Base-by-base conservation (phyloP, 116 monocot genomes). In the Cymodocea nodosa region DNA sequence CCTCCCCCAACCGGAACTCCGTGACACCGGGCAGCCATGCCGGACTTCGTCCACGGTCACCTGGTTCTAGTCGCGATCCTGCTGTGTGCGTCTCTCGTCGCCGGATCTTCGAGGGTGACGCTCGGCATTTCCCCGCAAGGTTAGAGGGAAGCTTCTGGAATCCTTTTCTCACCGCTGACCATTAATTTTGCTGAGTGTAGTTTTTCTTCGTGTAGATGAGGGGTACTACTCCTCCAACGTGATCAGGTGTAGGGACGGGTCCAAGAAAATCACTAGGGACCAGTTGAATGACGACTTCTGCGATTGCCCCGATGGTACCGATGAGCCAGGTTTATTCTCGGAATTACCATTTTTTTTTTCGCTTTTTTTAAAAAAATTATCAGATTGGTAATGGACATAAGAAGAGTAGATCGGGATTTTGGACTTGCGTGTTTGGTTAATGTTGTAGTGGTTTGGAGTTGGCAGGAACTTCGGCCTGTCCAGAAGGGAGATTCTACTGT, bases 241-340 rank as follows among this genome's bases (percentile, higher is more conserved):
- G 73, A 92, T 98, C 51, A 82, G 81, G 63, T 98, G 92, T 82
- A 91, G 78, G 76, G 89, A 98, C 58, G 98, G 92, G 79, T 89
- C 92, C 51, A 89, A 76, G 77, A 92, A 82, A 59, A 89, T 98
- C 76, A 75, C 75, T 15, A 84, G 56, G 63, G 80, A 92, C 24
- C 79, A 81, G 73, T 86, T 98, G 57, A 98, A 98, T 61, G 98
- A 98, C 60, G 92, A 92, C 25, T 98, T 98, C 74, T 98, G 98
- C 65, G 98, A 98, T 67, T 98, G 98, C 58, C 78, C 80, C 0
- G 98, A 98, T 71, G 98, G 98, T 55, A 98, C 92, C 20, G 98
- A 98, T 68, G 98, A 98, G 64, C 98, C 98, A 54, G 98, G 88
- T 82, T 9, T 48, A 51, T 40, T 20, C 16, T 34, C 39, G 25